Percentiles rank a stretch among this genome's conserved stretches.
Evolutionary conservation across 352 stramenopile species (phyloP).

Genomic region (Halophytophthora polymorphica): DNA sequence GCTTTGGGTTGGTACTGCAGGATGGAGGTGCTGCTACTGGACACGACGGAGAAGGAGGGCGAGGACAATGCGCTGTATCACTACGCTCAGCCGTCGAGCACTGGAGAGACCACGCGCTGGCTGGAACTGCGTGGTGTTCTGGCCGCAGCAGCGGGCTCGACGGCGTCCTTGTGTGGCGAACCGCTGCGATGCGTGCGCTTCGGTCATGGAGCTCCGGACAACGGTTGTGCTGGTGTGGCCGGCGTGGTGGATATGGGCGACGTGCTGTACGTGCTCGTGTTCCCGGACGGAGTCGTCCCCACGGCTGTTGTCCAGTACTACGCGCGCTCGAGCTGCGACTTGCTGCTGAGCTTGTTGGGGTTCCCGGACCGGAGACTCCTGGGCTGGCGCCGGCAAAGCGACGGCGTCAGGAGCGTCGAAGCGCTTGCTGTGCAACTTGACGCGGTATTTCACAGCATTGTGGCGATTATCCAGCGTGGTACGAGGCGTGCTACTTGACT

Average conservation of each 20-base stretch:
- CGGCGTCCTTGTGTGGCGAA: slow-evolving; percentile 46
- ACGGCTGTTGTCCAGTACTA: slow-evolving; percentile 40
- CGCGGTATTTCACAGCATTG: slow-evolving; percentile 20
- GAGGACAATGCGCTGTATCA: slow-evolving; percentile 68
- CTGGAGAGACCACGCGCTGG: slow-evolving; percentile 17
- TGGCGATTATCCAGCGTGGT: slow-evolving; percentile 24
- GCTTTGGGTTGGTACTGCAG: neutral
- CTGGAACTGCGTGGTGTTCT: slow-evolving; percentile 53
- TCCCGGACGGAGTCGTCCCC: slow-evolving; percentile 14
- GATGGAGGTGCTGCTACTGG: slow-evolving; percentile 57
- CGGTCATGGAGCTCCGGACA: slow-evolving; percentile 1
- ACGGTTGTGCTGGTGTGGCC: slow-evolving; percentile 17
- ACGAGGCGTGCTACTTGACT: neutral
- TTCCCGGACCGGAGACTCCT: slow-evolving; percentile 40
- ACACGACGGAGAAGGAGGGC: slow-evolving; percentile 64
- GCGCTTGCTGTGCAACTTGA: slow-evolving; percentile 25
- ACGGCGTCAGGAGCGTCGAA: slow-evolving; percentile 9
- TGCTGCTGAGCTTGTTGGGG: slow-evolving; percentile 52
- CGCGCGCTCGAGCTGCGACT: slow-evolving; percentile 43
- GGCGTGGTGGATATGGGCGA: slow-evolving; percentile 50
- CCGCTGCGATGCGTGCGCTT: slow-evolving; percentile 37
- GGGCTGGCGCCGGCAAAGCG: slow-evolving; percentile 14
- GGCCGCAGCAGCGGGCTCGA: slow-evolving; percentile 51
- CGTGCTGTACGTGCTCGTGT: slow-evolving; percentile 55
- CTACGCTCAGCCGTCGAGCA: slow-evolving; percentile 7